These are phyloP conservation scores for Trypanosoma melophagium DNA, from an alignment of 208 protist genomes.

Conservation along the genomic window DNA sequence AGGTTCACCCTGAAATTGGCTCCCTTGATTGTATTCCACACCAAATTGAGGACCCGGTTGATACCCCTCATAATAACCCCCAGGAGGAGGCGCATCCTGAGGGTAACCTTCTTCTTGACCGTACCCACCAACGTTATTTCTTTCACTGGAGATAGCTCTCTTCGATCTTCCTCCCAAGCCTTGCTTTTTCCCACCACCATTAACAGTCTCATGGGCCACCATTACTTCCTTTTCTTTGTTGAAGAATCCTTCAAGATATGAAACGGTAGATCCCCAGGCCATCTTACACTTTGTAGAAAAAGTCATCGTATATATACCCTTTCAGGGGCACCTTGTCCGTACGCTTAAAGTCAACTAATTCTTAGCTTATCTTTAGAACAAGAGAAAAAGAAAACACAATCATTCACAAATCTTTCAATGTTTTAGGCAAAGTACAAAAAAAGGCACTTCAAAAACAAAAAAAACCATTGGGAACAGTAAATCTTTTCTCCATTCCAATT, in stretches of 20 bases:
- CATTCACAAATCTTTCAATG: no score
- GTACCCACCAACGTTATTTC: not conserved
- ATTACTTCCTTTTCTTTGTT: constrained; percentile 60
- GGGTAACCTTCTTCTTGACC: no score
- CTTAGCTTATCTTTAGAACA: no score
- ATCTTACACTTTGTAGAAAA: constrained; percentile 67
- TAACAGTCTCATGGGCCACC: constrained; percentile 46
- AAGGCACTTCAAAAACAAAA: not conserved
- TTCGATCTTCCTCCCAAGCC: not conserved
- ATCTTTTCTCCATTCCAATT: no score
- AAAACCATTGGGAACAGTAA: not conserved
- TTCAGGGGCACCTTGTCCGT: not conserved
- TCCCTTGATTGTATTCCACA: no score
- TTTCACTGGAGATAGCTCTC: not conserved
- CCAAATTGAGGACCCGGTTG: no score
- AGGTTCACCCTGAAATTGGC: no score
- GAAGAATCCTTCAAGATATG: constrained; percentile 54
- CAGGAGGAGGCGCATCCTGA: no score
- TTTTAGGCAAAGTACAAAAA: not conserved
- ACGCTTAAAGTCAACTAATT: not conserved
- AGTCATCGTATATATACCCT: constrained; percentile 31
- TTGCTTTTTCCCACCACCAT: not conserved
- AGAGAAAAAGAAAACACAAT: no score
- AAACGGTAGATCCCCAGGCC: constrained; percentile 59
- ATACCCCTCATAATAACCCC: no score